Evolutionary conservation across 495 filamentous ascomycete genomes (phyloP).

Genomic region (Aspergillus cavernicola): DNA sequence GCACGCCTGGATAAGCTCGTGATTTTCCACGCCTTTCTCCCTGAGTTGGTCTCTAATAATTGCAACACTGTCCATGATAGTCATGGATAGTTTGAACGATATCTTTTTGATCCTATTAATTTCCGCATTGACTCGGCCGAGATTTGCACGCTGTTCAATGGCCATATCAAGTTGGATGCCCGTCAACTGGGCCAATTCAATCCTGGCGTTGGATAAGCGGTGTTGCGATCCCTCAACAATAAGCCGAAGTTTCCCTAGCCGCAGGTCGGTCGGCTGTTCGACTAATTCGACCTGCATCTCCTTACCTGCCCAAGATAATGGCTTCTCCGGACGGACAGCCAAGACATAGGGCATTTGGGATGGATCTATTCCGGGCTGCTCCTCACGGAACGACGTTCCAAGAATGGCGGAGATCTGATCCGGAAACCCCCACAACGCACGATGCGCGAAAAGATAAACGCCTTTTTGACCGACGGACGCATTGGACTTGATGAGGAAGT

Average conservation of each 20-base stretch:
- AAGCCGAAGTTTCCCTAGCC: conserved; percentile 79
- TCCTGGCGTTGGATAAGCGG: conserved; percentile 72
- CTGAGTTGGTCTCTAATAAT: conserved; percentile 72
- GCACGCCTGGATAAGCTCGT: conserved; percentile 96
- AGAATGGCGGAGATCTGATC: conserved; percentile 81
- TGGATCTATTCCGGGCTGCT: conserved; percentile 64
- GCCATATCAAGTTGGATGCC: conserved; percentile 81
- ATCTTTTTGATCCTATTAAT: conserved; percentile 94
- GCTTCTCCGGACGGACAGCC: conserved; percentile 75
- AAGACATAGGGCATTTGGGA: conserved; percentile 73
- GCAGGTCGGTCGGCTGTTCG: conserved; percentile 79
- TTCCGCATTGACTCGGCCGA: conserved; percentile 85
- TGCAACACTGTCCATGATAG: conserved; percentile 98
- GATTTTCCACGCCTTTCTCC: conserved; percentile 78
- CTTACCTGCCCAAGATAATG: conserved; percentile 78
- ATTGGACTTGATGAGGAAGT: conserved; percentile 67
- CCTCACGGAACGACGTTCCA: conserved; percentile 80
- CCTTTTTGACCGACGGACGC: conserved; percentile 63
- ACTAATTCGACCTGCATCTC: conserved; percentile 65
- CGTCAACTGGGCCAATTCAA: conserved; percentile 68
- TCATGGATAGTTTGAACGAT: conserved; percentile 94
- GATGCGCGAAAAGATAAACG: conserved; percentile 81
- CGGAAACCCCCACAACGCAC: conserved; percentile 65
- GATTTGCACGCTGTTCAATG: conserved; percentile 87
- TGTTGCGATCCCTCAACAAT: conserved; percentile 84